Evolutionary conservation across 352 stramenopile species (phyloP).

Genomic region (Phytopythium sindhum): DNA sequence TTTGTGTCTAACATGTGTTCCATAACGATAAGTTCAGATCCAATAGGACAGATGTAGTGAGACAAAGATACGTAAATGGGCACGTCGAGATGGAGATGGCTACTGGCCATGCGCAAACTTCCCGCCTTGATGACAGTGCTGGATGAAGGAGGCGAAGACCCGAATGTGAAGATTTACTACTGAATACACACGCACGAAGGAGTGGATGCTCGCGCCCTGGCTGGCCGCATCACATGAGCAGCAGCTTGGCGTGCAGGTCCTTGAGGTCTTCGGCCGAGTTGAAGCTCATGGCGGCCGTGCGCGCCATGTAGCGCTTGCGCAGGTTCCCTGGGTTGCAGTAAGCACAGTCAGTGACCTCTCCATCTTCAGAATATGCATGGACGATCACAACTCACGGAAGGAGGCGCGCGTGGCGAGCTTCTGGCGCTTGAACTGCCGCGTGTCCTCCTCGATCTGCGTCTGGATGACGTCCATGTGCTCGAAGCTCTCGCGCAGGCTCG

Average conservation of each 20-base stretch:
- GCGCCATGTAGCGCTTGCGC: conserved; percentile 45
- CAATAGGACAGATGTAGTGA: not conserved
- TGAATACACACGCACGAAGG: not conserved
- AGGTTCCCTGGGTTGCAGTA: conserved; percentile 27
- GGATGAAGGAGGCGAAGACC: not conserved
- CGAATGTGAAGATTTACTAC: not conserved
- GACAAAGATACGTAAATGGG: not conserved
- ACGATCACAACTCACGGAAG: conserved; percentile 15
- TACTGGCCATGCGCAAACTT: not conserved
- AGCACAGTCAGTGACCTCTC: not conserved
- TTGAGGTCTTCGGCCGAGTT: conserved; percentile 57
- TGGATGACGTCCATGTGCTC: conserved; percentile 48
- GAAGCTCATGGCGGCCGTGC: conserved; percentile 41
- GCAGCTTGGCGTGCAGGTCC: conserved; percentile 36
- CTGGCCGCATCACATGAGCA: conserved; percentile 4
- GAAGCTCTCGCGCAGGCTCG: conserved; percentile 37
- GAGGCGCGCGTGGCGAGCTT: conserved; percentile 47
- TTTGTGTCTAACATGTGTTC: too few relatives aligned
- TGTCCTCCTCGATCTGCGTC: conserved; percentile 38
- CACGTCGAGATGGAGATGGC: too few relatives aligned
- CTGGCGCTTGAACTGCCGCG: conserved; percentile 43
- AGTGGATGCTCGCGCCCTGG: not conserved
- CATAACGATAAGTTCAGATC: too few relatives aligned
- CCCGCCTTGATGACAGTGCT: not conserved
- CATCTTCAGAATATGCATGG: not conserved